These are phyloP conservation scores for Zymoseptoria ardabiliae DNA, from an alignment of 2,329 filamentous ascomycete genomes.

Conservation along the genomic window DNA sequence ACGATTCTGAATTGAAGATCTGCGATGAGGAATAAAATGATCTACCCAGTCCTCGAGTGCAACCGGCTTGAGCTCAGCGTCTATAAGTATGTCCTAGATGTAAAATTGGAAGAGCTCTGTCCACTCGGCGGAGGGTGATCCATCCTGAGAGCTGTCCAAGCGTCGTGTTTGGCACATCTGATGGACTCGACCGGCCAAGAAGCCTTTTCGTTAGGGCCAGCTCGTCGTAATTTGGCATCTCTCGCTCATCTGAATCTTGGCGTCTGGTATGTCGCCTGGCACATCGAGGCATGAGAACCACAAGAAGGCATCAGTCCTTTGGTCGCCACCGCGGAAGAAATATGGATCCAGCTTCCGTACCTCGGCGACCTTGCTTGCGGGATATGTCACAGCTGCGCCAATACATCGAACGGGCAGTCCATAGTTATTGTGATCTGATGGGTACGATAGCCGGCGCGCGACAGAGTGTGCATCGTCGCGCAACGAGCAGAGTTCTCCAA, in stretches of 20 bases:
- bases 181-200: constrained; percentile 17
- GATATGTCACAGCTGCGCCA: constrained; percentile 40
- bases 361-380: constrained; percentile 35
- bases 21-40: background rate
- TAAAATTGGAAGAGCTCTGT: constrained; percentile 13
- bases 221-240: constrained; percentile 39
- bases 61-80: constrained; percentile 12
- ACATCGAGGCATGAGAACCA: constrained; percentile 49
- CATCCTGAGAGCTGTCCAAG: constrained; percentile 11
- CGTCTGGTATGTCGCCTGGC: constrained; percentile 31
- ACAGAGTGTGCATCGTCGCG: constrained; percentile 10
- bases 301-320: constrained; percentile 44
- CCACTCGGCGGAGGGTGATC: constrained; percentile 10
- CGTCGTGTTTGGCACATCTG: constrained; percentile 37
- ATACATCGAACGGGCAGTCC: constrained; percentile 38
- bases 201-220: constrained; percentile 34
- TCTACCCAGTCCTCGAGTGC: constrained; percentile 13
- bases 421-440: constrained; percentile 12
- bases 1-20: too few species aligned
- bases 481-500: constrained; percentile 7
- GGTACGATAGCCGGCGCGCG: constrained; percentile 4
- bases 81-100: constrained; percentile 10
- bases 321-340: constrained; percentile 49
- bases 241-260: background rate
- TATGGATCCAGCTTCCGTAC: constrained; percentile 46